Conservation (phyloP, 176 grass and related monocot genomes). For the Bothriochloa decipiens region DNA sequence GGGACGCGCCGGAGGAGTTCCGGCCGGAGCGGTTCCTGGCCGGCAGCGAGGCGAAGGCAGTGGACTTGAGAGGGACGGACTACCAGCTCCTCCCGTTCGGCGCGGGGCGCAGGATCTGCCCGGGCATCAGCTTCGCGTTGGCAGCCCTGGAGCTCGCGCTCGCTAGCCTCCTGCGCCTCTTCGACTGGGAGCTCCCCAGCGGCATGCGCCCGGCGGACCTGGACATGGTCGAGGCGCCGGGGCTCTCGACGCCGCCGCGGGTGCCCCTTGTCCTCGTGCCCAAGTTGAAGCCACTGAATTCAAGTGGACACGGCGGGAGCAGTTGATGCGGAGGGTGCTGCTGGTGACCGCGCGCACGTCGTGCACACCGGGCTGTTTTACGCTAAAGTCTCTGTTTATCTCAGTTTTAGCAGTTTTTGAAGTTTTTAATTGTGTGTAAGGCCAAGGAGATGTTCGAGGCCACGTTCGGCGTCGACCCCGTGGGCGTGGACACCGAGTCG, state of each 20-base stretch:
- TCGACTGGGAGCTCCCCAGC: conserved; percentile 47
- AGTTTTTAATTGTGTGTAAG: too few relatives aligned
- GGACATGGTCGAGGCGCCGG: conserved; percentile 20
- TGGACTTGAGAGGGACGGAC: conserved; percentile 50
- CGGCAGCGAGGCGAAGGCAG: background rate
- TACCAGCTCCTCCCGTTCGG: conserved; percentile 56
- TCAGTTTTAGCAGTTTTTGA: too few relatives aligned
- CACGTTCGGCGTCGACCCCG: too few relatives aligned
- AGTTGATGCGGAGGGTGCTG: too few relatives aligned
- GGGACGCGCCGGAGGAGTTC: conserved; percentile 70
- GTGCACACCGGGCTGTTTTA: too few relatives aligned
- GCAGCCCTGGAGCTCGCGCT: conserved; percentile 47
- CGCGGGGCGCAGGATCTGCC: conserved; percentile 51
- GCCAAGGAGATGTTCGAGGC: too few relatives aligned
- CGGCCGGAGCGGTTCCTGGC: conserved; percentile 49
- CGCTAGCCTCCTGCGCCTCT: conserved; percentile 45
- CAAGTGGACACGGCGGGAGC: too few relatives aligned
- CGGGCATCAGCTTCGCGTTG: conserved; percentile 48
- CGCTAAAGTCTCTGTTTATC: too few relatives aligned
- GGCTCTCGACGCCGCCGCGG: conserved; percentile 4
- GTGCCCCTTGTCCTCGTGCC: background rate
- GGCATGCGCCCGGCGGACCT: background rate
- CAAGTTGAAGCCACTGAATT: background rate
- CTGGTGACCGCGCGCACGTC: too few relatives aligned
- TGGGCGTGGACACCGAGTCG: too few relatives aligned